Evolutionary conservation across 345 rosid species (phyloP), one percentile per base, ranked within the genome.

Genomic region (Hibiscus trionum): DNA sequence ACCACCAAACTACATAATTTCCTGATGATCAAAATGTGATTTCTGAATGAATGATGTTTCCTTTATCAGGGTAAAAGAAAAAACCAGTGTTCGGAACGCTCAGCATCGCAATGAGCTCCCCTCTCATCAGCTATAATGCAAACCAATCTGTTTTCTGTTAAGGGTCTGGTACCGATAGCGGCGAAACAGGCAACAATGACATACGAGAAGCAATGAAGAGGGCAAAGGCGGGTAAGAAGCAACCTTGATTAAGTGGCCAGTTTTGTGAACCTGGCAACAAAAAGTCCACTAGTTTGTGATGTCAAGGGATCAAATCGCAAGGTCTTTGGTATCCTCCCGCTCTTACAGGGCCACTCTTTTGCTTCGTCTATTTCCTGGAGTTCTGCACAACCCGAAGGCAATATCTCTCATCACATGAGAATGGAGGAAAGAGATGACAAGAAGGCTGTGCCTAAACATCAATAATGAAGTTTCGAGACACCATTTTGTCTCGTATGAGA

Each of bases 211-310:
- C 53, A 12, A 21, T 1, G 35, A 44, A 46, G 35, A 44, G 70
- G 11, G 46, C 3, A 42, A 11, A 12, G 46, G 35, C 35, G 9
- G 35, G 53, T 21, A 65, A 44, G 17, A 65, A 44, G 6, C 3
- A 14, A 21, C 55, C 35, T 46, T 66, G 12, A 66, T 74, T 69
- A 73, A n/a, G 44, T 4, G 53, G 76, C 78, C 47, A 79, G 71
- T 80, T 91, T 95, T 56, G 78, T 85, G 77, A 95, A 82, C 74
- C 82, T 95, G 4, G 91, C 97, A 5, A 94, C 77, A 57, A 92
- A 94, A 61, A 94, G 98, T 61, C 98, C 98, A 72, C 97, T 94
- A 44, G 99, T 94, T 83, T 85, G 84, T 58, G 99, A 95, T 31
- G 90, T 84, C 8, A 76, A 75, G 16, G 99, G 96, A 78, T 89